Conservation (phyloP, 169 alveolate species). For the Eimeria tenella region DNA sequence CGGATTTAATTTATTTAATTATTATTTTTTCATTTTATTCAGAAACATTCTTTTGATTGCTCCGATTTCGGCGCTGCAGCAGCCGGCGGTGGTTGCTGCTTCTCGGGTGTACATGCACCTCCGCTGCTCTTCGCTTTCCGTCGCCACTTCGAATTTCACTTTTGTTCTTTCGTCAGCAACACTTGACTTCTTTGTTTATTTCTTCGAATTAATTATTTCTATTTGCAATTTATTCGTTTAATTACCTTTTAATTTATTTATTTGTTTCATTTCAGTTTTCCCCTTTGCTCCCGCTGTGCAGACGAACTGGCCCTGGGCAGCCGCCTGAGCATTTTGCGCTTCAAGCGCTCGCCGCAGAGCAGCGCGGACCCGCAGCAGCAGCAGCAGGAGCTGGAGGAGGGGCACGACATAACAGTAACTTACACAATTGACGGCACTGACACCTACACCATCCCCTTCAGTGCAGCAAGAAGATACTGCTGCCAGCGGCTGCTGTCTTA, state of each 20-base stretch:
- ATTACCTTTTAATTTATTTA: not conserved
- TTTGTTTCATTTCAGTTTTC: not conserved
- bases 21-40: not conserved
- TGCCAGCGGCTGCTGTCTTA: slow-evolving; percentile 71
- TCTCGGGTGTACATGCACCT: no score
- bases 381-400: not conserved
- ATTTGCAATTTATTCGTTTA: not conserved
- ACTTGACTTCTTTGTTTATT: not conserved
- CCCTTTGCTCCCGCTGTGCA: not conserved
- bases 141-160: not conserved
- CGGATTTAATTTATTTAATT: not conserved
- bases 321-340: slow-evolving; percentile 29
- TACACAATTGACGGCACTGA: slow-evolving; percentile 54
- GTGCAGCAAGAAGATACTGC: slow-evolving; percentile 39
- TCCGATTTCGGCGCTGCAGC: not conserved
- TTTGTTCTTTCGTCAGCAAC: not conserved
- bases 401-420: slow-evolving; percentile 26
- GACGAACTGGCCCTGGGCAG: slow-evolving; percentile 18
- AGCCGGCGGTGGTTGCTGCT: no score
- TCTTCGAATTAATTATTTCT: not conserved
- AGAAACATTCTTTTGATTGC: not conserved
- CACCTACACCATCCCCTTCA: slow-evolving; percentile 62
- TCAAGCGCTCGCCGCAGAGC: not conserved
- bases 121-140: no score
- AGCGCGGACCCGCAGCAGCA: not conserved